Base-by-base conservation (phyloP, 1,284 basidiomycete species). In the Malassezia restricta region DNA sequence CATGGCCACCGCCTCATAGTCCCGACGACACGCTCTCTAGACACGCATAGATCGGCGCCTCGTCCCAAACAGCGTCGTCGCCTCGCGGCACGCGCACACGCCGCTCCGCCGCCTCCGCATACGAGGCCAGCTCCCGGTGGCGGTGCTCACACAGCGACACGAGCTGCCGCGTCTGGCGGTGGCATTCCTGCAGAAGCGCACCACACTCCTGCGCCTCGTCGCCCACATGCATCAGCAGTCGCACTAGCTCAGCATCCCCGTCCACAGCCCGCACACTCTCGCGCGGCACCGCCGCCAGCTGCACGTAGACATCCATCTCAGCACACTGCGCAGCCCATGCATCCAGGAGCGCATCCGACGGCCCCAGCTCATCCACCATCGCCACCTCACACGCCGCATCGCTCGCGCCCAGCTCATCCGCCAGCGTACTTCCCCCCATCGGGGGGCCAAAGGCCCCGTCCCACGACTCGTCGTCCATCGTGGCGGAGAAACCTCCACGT, bases 1-100 rank as follows among this genome's bases (percentile, higher is more conserved):
- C 64, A 68, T 81, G 2, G 61, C 66, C 6, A 55, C 58, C 27
- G n/a, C 43, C 6, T 44, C 42, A 43, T 43, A 43, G 30, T 15
- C 20, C n/a, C n/a, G 11, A 40, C 9, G 33, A 11, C 15, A 15
- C 11, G 11, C 11, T 35, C 33, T 24, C 39, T 40, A 40, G 14
- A 40, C 39, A 40, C 9, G 14, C 14, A 40, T 15, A 24, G 9
- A 15, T 9, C 11, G 31, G 15, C n/a, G 15, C 43, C 14, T 24
- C 42, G 42, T 17, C 33, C 29, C 43, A 31, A 24, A 14, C 33
- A 35, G 33, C 33, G 11, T 15, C 15, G 33, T 35, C 33, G 33
- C 33, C 15, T 11, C 15, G 33, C 15, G 33, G 33, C 33, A 35
- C 20, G 2, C 20, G 33, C n/a, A 35, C 33, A 35, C 11, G 33